Base-by-base conservation (phyloP, 2,329 filamentous ascomycete species). In the Pseudonectria foliicola region DNA sequence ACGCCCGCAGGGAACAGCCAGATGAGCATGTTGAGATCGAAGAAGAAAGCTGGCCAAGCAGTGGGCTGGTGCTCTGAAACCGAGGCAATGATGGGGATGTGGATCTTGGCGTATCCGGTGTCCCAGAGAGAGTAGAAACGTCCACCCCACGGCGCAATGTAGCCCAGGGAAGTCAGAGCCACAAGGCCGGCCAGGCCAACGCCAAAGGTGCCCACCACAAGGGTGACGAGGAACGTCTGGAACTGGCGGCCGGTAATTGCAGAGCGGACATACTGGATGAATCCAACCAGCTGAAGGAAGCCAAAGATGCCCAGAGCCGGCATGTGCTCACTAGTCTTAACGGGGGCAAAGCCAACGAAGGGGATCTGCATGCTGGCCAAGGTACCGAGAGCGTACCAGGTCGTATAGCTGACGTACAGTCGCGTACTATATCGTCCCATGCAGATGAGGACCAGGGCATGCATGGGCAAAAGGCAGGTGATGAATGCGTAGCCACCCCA, bases 401-500 rank as follows among this genome's bases (percentile, higher is more conserved):
- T 96, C 28, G 86, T 94, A 64, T 98, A 98, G 58, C 87, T 86
- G 55, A 96, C 88, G 54, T 98, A 98, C 13, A 98, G 71, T 40
- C 92, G 80, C 39, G 85, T 82, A 70, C 89, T 96, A 66, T 93
- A 98, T 40, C 92, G 74, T 33, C 93, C 93, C 90, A 98, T 98
- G 66, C 84, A 86, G 55, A 98, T 82, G 49, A 98, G 73, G 30
- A 95, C 87, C 52, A 98, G 89, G 7, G 86, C 81, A 63, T 98
- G 92, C 49, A 98, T 77, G 25, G 92, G 92, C 40, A 98, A 80
- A 64, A 98, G 69, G 61, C 94, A 95, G 42, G 93, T 98, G 58
- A 98, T 98, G 76, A 98, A 98, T 55, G 95, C 92, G 63, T 98
- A 98, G 57, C 92, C 92, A 73, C 92, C 92, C 92, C 92, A 98